These are phyloP conservation scores for Neonothopanus nambi DNA, from an alignment of 1,284 basidiomycete species.

Conservation along the genomic window DNA sequence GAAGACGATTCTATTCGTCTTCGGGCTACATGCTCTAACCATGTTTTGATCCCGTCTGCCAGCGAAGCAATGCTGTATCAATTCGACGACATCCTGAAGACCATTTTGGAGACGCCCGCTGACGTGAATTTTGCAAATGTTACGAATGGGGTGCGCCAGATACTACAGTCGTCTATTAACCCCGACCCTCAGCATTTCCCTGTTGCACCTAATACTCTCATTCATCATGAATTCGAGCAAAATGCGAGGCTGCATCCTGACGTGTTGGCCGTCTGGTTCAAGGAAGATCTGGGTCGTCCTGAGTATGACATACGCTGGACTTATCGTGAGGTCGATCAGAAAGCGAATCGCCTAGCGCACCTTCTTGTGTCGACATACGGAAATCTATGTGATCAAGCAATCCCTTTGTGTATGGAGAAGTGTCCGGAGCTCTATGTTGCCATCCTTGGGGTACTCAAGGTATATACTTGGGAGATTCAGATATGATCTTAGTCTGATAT, in stretches of 20 bases:
- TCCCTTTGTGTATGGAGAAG: slow-evolving; percentile 15
- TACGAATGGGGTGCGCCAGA: background rate
- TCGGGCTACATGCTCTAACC: slow-evolving; percentile 10
- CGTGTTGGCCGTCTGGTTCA: slow-evolving; percentile 12
- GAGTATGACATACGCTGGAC: slow-evolving; percentile 7
- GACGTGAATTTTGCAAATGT: background rate
- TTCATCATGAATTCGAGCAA: slow-evolving; percentile 14
- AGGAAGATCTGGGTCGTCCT: slow-evolving; percentile 8
- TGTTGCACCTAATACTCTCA: slow-evolving; percentile 6
- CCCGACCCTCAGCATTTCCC: background rate
- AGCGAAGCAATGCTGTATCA: slow-evolving; percentile 9
- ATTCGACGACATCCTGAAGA: slow-evolving; percentile 11
- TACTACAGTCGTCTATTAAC: slow-evolving; percentile 10
- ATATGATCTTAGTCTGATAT: background rate
- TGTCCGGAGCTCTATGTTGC: slow-evolving; percentile 13
- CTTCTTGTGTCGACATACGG: slow-evolving; percentile 8
- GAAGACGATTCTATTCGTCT: slow-evolving; percentile 12
- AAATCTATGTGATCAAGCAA: slow-evolving; percentile 12
- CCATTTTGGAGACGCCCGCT: slow-evolving; percentile 1
- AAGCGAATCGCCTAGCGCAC: slow-evolving; percentile 12
- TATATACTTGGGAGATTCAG: background rate
- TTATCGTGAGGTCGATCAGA: slow-evolving; percentile 8
- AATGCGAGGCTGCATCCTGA: slow-evolving; percentile 7
- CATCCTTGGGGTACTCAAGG: slow-evolving; percentile 13
- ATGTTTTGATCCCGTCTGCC: slow-evolving; percentile 11